Percentiles rank a stretch among this genome's conserved stretches.
Evolutionary conservation across 805 yeast genomes (phyloP).

Genomic region (Saccharomycopsis capsularis): DNA sequence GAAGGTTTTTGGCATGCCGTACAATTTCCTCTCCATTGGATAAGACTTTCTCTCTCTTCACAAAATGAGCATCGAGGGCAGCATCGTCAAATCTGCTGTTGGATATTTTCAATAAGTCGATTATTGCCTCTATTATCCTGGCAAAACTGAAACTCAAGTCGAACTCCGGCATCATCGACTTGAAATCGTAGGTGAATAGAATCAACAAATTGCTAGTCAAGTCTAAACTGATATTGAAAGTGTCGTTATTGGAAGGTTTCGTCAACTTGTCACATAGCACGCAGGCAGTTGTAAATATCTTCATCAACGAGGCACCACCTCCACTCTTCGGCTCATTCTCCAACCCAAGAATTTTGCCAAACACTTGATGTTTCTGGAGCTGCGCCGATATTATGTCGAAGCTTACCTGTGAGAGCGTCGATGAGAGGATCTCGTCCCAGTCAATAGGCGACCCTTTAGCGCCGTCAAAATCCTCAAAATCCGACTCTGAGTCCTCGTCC

Average conservation of each 20-base stretch:
- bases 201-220: conserved; percentile 13
- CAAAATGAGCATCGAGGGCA: not conserved
- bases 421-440: conserved; percentile 14
- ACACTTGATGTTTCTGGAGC: conserved; percentile 10
- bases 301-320: not conserved
- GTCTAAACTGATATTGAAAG: conserved; percentile 20
- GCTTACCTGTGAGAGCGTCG: conserved; percentile 11
- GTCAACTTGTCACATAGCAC: conserved; percentile 20
- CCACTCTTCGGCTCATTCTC: not conserved
- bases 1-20: conserved; percentile 1
- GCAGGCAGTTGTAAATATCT: conserved; percentile 3
- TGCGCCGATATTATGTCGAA: conserved; percentile 16
- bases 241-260: conserved; percentile 19
- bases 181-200: conserved; percentile 11
- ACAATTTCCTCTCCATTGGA: not conserved
- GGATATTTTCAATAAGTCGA: conserved; percentile 5
- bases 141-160: conserved; percentile 9
- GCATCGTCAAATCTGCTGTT: not conserved
- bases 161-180: conserved; percentile 2
- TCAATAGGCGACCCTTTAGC: conserved; percentile 3
- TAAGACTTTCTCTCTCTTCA: not conserved
- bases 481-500: conserved; percentile 23
- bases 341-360: conserved; percentile 1
- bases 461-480: conserved; percentile 20
- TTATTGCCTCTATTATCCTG: conserved; percentile 8